These are phyloP conservation scores for Calendula officinalis DNA, from an alignment of 129 eudicot species.

Conservation along the genomic window DNA sequence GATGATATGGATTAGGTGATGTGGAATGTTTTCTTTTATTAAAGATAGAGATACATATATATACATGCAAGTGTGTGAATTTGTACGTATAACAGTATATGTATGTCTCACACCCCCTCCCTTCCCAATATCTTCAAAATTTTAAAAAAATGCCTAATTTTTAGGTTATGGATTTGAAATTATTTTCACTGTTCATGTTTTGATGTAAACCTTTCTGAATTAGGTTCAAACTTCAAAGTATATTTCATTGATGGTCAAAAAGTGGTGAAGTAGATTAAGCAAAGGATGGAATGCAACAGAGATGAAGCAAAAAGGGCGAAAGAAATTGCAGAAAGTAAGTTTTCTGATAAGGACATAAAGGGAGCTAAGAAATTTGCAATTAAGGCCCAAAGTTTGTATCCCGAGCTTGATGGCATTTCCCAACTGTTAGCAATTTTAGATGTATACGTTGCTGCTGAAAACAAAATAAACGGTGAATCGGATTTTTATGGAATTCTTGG, in stretches of 20 bases:
- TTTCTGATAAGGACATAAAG: constrained; percentile 47
- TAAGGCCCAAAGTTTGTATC: constrained; percentile 71
- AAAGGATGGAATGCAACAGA: constrained; percentile 76
- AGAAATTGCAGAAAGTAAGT: constrained; percentile 77
- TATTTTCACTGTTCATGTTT: too few species aligned
- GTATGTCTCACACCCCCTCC: too few species aligned
- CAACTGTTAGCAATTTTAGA: constrained; percentile 60
- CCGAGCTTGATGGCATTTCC: constrained; percentile 68
- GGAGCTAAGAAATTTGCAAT: constrained; percentile 76
- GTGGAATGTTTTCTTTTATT: too few species aligned
- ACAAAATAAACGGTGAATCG: constrained; percentile 51
- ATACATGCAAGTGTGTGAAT: too few species aligned
- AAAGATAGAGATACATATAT: too few species aligned
- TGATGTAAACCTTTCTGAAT: neutral
- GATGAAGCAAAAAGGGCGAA: constrained; percentile 95
- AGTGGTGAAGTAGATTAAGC: constrained; percentile 8
- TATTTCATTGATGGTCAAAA: constrained; percentile 4
- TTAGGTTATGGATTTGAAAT: too few species aligned
- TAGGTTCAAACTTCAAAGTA: neutral
- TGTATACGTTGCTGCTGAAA: constrained; percentile 61
- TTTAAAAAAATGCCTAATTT: too few species aligned
- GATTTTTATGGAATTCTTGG: constrained; percentile 82
- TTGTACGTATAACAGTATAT: too few species aligned
- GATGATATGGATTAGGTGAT: too few species aligned
- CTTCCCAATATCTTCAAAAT: too few species aligned